phyloP scores from a whole-genome alignment of 2,329 filamentous ascomycete species.

The Stromatinia cepivora region DNA sequence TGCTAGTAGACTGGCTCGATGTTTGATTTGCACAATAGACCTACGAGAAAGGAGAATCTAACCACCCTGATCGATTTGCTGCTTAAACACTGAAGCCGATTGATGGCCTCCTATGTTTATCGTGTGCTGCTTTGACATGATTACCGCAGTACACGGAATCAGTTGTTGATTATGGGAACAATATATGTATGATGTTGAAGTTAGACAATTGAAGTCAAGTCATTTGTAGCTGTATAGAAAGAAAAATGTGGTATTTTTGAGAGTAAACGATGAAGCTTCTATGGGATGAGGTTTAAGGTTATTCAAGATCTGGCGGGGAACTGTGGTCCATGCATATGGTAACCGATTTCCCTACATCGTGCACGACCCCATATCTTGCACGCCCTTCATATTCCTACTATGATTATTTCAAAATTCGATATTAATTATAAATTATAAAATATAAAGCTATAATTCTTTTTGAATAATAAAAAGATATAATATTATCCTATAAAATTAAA shows the following conservation, averaged over 20 bases:
- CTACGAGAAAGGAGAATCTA: rapidly evolving
- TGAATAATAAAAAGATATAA: no score
- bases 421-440: no score
- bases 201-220: no score
- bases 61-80: neutral
- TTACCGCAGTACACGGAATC: neutral
- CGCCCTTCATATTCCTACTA: no score
- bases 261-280: neutral
- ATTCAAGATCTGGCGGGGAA: neutral
- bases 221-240: neutral
- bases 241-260: neutral
- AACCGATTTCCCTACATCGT: no score
- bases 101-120: neutral
- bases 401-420: no score
- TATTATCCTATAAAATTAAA: no score
- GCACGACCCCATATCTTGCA: no score
- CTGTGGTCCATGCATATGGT: neutral
- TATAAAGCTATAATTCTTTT: no score
- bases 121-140: neutral
- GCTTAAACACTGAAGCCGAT: no score
- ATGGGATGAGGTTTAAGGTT: neutral
- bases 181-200: no score
- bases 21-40: rapidly evolving
- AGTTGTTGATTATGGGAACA: neutral
- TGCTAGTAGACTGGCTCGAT: neutral